phyloP scores from a whole-genome alignment of 306 rosid genomes.

The Glycine soja region DNA sequence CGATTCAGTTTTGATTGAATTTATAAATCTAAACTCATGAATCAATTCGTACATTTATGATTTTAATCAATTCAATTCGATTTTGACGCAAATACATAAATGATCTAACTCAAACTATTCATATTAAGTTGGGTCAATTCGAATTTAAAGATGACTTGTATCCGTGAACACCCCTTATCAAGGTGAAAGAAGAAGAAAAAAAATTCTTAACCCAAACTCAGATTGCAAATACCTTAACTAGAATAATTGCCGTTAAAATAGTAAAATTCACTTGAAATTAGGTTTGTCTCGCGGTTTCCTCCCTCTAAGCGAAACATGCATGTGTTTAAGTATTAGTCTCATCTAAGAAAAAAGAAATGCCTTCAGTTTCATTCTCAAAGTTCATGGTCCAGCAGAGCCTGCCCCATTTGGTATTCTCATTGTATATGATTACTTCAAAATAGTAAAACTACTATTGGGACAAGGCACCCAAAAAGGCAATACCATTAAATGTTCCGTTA shows the following conservation, averaged over 20 bases:
- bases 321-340: slow-evolving; percentile 44
- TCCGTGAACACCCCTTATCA: too few relatives aligned
- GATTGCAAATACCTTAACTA: neutral
- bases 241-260: neutral
- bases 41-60: too few relatives aligned
- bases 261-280: neutral
- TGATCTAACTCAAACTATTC: too few relatives aligned
- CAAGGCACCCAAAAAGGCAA: slow-evolving; percentile 37
- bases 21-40: too few relatives aligned
- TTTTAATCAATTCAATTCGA: too few relatives aligned
- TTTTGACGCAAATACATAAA: too few relatives aligned
- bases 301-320: slow-evolving; percentile 27
- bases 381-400: slow-evolving; percentile 31
- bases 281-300: slow-evolving; percentile 22
- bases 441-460: slow-evolving; percentile 27
- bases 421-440: slow-evolving; percentile 38
- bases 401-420: slow-evolving; percentile 5
- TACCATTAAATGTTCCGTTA: slow-evolving; percentile 30
- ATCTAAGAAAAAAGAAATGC: slow-evolving; percentile 22
- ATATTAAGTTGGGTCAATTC: too few relatives aligned
- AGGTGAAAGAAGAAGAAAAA: neutral
- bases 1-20: too few relatives aligned
- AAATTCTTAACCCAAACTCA: neutral
- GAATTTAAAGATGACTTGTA: too few relatives aligned
- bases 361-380: slow-evolving; percentile 19